phyloP scores from a whole-genome alignment of 495 filamentous ascomycete genomes.

The Rostrohypoxylon terebratum region DNA sequence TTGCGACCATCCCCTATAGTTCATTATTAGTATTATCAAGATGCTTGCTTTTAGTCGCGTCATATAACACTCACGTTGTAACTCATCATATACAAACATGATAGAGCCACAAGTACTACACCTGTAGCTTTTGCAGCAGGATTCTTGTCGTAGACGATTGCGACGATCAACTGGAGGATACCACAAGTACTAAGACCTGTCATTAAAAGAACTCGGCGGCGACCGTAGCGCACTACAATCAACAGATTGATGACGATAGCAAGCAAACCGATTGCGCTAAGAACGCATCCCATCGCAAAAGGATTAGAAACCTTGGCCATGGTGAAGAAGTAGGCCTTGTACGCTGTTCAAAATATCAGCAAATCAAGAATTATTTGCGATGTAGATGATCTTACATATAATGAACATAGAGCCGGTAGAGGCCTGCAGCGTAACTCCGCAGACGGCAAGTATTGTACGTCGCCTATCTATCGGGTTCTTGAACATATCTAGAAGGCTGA shows the following conservation, averaged over 20 bases:
- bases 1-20: conserved; percentile 51
- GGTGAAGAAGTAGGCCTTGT: conserved; percentile 67
- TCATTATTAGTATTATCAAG: conserved; percentile 4
- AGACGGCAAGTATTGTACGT: conserved; percentile 56
- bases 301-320: conserved; percentile 64
- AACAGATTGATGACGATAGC: conserved; percentile 61
- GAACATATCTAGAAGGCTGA: conserved; percentile 59
- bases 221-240: conserved; percentile 60
- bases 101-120: conserved; percentile 58
- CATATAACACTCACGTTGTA: conserved; percentile 56
- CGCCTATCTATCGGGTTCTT: conserved; percentile 58
- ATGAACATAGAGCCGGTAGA: conserved; percentile 66
- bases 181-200: conserved; percentile 59
- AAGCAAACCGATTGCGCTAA: conserved; percentile 59
- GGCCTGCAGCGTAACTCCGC: conserved; percentile 60
- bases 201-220: conserved; percentile 60
- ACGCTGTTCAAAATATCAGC: conserved; percentile 48
- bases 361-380: neutral
- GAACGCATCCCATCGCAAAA: conserved; percentile 62
- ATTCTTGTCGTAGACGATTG: conserved; percentile 57
- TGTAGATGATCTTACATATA: conserved; percentile 49
- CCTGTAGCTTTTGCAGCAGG: conserved; percentile 56
- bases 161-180: conserved; percentile 59
- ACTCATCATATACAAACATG: conserved; percentile 60
- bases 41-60: conserved; percentile 19